Evolutionary conservation across 164 flowering plant genomes (phyloP), one percentile per base, ranked within the genome.

Genomic region (Annona squamosa): DNA sequence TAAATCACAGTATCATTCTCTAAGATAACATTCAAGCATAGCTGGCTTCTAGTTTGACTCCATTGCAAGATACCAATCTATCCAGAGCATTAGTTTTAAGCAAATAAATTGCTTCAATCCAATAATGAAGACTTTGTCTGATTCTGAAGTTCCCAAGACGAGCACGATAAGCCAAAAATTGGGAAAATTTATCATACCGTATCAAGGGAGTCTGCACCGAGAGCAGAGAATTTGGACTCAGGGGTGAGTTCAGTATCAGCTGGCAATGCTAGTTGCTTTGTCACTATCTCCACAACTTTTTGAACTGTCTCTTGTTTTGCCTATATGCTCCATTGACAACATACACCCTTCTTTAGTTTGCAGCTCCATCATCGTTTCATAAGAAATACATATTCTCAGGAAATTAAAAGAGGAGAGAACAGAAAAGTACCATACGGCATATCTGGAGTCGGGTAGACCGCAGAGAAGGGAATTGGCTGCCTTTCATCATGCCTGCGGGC

Each of bases 191-290:
- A 48, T 44, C 77, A 69, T 84, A 90, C 93, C 66, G 97, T 90
- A 81, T 91, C 92, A 65, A 91, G 92, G 44, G 97, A 91, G 81
- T 91, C 97, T 52, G 92, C 97, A 74, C 97, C 97, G 62, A 91
- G 87, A 7, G 78, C 85, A 3, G 87, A 18, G 70, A 91, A 90
- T 59, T 83, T 87, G 47, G 94, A 84, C 7, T 84, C 88, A 0
- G 84, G 86, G 46, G 83, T 81, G 74, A 91, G 79, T 45, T 63
- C 63, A 44, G 86, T 10, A 2, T 85, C 92, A 1, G 76, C 63
- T 41, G 88, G 48, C 64, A 91, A 63, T 5, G 89, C 91, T 63
- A 91, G 72, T 63, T 90, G 97, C 71, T 84, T 86, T 83, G 74
- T 90, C 72, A 91, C 94, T 41, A 91, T 84, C 37, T 71, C 81